These are phyloP conservation scores for Lignosus rhinocerotis DNA, from an alignment of 1,284 basidiomycete species.

Conservation along the genomic window DNA sequence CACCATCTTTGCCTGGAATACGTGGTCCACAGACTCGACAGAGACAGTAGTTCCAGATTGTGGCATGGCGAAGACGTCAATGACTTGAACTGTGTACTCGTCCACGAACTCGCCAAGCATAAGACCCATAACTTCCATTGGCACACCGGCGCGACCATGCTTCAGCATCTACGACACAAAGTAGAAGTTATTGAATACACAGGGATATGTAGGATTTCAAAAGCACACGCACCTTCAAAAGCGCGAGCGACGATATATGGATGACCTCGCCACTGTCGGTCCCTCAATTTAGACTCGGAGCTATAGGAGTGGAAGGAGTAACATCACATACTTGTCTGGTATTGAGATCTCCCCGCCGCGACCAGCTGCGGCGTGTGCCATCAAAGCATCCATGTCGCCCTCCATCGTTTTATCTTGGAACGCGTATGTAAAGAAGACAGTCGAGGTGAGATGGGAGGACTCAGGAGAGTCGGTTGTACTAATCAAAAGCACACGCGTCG, in stretches of 20 bases:
- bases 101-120: conserved; percentile 99
- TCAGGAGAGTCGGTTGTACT: conserved; percentile 8
- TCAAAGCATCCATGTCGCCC: conserved; percentile 54
- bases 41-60: conserved; percentile 98
- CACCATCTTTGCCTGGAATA: conserved; percentile 98
- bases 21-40: conserved; percentile 98
- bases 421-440: not conserved
- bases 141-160: conserved; percentile 97
- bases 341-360: conserved; percentile 50
- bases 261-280: conserved; percentile 86
- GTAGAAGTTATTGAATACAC: not conserved
- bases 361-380: conserved; percentile 43
- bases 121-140: conserved; percentile 99
- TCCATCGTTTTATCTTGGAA: conserved; percentile 44
- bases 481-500: conserved; percentile 28
- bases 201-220: not conserved
- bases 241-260: conserved; percentile 91
- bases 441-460: conserved; percentile 4
- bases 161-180: conserved; percentile 86
- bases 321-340: conserved; percentile 70
- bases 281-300: not conserved
- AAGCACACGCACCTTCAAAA: conserved; percentile 72
- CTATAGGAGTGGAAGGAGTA: not conserved
- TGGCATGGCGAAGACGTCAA: conserved; percentile 99
- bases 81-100: conserved; percentile 96